These are phyloP conservation scores for Fusarium begoniae DNA, from an alignment of 2,329 filamentous ascomycete species.

Conservation along the genomic window DNA sequence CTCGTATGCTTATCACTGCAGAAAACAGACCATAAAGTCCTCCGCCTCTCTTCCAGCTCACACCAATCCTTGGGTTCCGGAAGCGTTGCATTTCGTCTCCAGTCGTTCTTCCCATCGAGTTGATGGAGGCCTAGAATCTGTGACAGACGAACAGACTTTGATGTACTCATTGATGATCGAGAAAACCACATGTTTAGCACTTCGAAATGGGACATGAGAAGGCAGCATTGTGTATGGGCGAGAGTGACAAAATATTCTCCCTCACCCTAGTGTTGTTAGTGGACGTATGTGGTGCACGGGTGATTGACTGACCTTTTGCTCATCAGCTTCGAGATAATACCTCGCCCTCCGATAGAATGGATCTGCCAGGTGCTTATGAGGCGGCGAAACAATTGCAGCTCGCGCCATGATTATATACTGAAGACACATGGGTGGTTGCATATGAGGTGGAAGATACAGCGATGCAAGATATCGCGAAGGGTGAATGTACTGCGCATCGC, in stretches of 20 bases:
- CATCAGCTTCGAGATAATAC: slow-evolving; percentile 37
- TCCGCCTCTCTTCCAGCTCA: slow-evolving; percentile 75
- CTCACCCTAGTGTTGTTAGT: slow-evolving; percentile 24
- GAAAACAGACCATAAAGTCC: slow-evolving; percentile 84
- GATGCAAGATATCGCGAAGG: slow-evolving; percentile 38
- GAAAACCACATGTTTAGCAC: slow-evolving; percentile 85
- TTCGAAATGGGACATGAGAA: slow-evolving; percentile 76
- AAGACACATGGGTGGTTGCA: slow-evolving; percentile 42
- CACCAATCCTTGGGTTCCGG: slow-evolving; percentile 79
- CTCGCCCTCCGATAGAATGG: slow-evolving; percentile 36
- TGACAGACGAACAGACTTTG: slow-evolving; percentile 72
- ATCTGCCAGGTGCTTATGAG: slow-evolving; percentile 24
- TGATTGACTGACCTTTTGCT: slow-evolving; percentile 29
- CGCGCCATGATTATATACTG: slow-evolving; percentile 38
- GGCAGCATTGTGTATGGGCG: slow-evolving; percentile 80
- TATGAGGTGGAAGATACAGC: slow-evolving; percentile 36
- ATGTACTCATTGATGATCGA: slow-evolving; percentile 81
- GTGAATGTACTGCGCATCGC: slow-evolving; percentile 29
- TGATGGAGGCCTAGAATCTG: slow-evolving; percentile 85
- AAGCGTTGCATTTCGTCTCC: slow-evolving; percentile 73
- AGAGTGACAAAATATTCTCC: slow-evolving; percentile 59
- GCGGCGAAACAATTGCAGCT: slow-evolving; percentile 19
- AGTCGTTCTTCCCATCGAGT: slow-evolving; percentile 68
- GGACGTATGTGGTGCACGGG: accelerated
- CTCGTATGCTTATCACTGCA: slow-evolving; percentile 82